phyloP scores from a whole-genome alignment of 768 basidiomycete genomes.

The Tephrocybe rancida region DNA sequence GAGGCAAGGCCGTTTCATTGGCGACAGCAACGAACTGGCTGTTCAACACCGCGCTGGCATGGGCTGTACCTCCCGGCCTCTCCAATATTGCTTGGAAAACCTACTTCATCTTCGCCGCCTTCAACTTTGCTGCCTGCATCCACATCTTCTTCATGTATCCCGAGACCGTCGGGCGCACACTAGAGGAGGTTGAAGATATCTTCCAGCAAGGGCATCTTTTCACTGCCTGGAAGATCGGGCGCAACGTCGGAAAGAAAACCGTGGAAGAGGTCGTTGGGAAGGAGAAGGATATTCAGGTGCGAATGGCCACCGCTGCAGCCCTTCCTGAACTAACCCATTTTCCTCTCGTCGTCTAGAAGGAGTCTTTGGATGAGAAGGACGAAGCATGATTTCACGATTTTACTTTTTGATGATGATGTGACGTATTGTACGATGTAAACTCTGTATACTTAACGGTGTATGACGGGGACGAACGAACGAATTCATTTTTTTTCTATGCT shows the following conservation, averaged over 20 bases:
- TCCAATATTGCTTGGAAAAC: constrained; percentile 70
- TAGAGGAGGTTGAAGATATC: constrained; percentile 82
- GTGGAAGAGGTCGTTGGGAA: constrained; percentile 51
- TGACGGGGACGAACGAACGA: not conserved
- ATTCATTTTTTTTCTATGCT: not conserved
- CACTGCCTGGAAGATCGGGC: constrained; percentile 69
- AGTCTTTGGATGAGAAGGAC: constrained; percentile 16
- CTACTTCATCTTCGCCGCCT: constrained; percentile 78
- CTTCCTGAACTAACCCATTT: not conserved
- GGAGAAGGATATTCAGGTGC: constrained; percentile 17
- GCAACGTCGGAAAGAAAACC: constrained; percentile 63
- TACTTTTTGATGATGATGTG: not conserved
- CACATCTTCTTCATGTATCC: constrained; percentile 83
- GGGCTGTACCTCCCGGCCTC: constrained; percentile 74
- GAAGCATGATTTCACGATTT: constrained; percentile 8
- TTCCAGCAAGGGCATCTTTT: constrained; percentile 71
- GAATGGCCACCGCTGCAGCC: not conserved
- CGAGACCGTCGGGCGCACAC: constrained; percentile 70
- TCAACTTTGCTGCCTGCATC: constrained; percentile 73
- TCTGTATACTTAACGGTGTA: not conserved
- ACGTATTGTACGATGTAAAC: not conserved
- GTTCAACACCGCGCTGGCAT: constrained; percentile 77
- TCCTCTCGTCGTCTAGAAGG: not conserved
- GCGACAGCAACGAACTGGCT: constrained; percentile 64
- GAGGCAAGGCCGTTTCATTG: constrained; percentile 56